phyloP scores from a whole-genome alignment of 495 filamentous ascomycete species.

The Podospora comata region DNA sequence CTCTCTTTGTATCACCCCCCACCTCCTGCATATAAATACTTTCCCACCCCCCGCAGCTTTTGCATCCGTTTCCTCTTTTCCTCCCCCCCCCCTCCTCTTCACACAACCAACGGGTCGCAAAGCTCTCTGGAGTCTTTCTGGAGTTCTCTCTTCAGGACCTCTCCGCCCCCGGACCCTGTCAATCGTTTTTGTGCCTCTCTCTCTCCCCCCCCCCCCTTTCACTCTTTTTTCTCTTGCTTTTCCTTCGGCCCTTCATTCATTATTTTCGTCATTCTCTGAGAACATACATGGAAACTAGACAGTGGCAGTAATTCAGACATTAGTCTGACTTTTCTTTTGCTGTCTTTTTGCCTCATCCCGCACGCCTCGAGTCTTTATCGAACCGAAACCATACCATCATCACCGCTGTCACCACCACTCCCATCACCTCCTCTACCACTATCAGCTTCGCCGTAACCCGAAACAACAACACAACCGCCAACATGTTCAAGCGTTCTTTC shows the following conservation, averaged over 20 bases:
- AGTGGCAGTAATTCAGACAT: constrained; percentile 19
- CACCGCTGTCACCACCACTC: no score
- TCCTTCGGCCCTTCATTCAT: constrained; percentile 26
- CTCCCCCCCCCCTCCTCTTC: constrained; percentile 39
- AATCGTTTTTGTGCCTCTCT: constrained; percentile 51
- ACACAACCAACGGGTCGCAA: constrained; percentile 56
- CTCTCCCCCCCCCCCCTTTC: constrained; percentile 23
- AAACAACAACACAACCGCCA: constrained; percentile 36
- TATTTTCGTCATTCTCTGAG: constrained; percentile 50
- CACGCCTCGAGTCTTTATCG: constrained; percentile 14
- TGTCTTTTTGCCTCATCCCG: constrained; percentile 13
- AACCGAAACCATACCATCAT: not conserved
- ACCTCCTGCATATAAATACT: constrained; percentile 43
- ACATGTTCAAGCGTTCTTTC: constrained; percentile 85
- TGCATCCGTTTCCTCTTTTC: constrained; percentile 28
- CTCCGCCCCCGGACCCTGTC: constrained; percentile 49
- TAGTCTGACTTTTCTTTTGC: constrained; percentile 27
- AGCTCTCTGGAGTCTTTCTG: constrained; percentile 45
- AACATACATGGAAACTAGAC: constrained; percentile 18
- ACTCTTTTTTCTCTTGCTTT: constrained; percentile 25
- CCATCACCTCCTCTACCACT: not conserved
- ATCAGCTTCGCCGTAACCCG: constrained; percentile 1
- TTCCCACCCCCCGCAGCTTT: constrained; percentile 25
- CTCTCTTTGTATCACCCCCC: constrained; percentile 16
- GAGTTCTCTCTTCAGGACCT: constrained; percentile 40